phyloP scores from a whole-genome alignment of 2,329 filamentous ascomycete genomes.

The Furcasterigmium sp. region DNA sequence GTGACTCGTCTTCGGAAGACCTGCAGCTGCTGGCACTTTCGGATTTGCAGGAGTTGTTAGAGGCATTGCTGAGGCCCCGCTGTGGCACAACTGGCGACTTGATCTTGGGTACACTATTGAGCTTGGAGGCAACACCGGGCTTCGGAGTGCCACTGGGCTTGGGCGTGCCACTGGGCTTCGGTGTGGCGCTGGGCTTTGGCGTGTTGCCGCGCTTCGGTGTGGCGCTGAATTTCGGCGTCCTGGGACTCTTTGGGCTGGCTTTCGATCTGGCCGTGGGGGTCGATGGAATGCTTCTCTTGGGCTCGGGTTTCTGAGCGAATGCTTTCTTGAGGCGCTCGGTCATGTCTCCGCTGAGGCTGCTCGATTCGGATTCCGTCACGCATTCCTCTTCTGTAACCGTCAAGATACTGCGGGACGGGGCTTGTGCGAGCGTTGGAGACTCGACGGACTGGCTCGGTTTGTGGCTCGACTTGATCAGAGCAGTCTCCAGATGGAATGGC shows the following conservation, averaged over 20 bases:
- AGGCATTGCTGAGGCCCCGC: constrained; percentile 23
- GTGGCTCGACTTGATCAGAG: constrained; percentile 25
- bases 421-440: constrained; percentile 38
- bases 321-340: constrained; percentile 45
- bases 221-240: neutral
- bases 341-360: constrained; percentile 50
- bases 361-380: constrained; percentile 33
- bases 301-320: constrained; percentile 27
- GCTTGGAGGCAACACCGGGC: neutral
- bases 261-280: neutral
- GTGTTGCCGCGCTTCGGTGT: neutral
- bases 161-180: neutral
- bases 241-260: neutral
- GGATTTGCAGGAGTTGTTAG: constrained; percentile 32
- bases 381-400: constrained; percentile 10
- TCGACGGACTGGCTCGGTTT: constrained; percentile 27
- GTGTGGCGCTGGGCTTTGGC: neutral
- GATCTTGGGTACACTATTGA: neutral
- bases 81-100: constrained; percentile 5
- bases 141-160: neutral
- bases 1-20: constrained; percentile 52
- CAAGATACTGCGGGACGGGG: neutral
- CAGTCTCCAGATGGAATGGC: constrained; percentile 50
- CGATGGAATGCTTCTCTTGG: neutral
- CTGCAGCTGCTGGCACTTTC: constrained; percentile 38